These are phyloP conservation scores for Ulvella scutata DNA, from an alignment of 139 green algal species.

Conservation along the genomic window DNA sequence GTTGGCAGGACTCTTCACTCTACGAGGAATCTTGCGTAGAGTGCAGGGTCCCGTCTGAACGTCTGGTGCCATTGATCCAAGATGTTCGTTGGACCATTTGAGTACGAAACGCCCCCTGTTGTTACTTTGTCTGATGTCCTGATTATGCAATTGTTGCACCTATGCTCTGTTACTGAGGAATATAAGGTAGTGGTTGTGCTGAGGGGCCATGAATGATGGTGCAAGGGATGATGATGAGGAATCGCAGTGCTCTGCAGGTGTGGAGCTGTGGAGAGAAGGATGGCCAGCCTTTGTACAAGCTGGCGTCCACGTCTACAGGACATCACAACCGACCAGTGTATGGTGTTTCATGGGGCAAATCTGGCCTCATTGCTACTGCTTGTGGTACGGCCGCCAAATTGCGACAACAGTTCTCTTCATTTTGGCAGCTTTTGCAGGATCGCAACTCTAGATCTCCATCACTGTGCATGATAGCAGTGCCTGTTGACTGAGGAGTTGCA, in stretches of 20 bases:
- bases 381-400: background rate
- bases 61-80: too few species aligned
- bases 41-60: too few species aligned
- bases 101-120: too few species aligned
- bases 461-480: background rate
- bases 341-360: slow-evolving; percentile 48
- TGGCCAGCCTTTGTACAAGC: slow-evolving; percentile 19
- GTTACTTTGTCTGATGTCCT: too few species aligned
- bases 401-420: background rate
- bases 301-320: slow-evolving; percentile 35
- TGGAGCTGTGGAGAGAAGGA: slow-evolving; percentile 1
- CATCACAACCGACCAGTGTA: slow-evolving; percentile 63
- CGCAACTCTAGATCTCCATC: background rate
- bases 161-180: too few species aligned
- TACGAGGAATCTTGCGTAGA: too few species aligned
- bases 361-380: slow-evolving; percentile 46
- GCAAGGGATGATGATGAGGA: too few species aligned
- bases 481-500: background rate
- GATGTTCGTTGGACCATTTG: too few species aligned
- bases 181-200: background rate
- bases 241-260: background rate
- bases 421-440: background rate
- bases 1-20: too few species aligned
- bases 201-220: slow-evolving; percentile 4
- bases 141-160: too few species aligned